Evolutionary conservation across 139 green algal species (phyloP).

Genomic region (Chlamydomonas schloesseri): DNA sequence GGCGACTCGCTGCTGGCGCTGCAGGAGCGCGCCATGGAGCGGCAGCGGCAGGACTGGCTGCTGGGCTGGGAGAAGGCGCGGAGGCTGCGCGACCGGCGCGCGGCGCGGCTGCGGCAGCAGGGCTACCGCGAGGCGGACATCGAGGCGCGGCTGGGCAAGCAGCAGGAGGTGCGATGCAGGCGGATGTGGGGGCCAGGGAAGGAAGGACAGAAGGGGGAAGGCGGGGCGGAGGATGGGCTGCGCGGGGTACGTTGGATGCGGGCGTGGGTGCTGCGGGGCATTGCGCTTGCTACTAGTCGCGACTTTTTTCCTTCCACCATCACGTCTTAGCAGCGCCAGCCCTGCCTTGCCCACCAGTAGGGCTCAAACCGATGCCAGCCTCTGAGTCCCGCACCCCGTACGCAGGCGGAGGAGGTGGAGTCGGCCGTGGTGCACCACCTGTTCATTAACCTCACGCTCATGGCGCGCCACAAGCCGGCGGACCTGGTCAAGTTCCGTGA

Average conservation of each 20-base stretch:
- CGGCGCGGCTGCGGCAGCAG: slow-evolving; percentile 8
- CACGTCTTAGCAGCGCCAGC: no score
- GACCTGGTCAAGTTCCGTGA: background rate
- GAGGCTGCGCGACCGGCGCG: slow-evolving; percentile 1
- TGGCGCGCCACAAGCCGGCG: background rate
- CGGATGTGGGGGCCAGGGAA: no score
- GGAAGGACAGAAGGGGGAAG: no score
- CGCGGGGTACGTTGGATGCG: no score
- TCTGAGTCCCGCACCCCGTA: background rate
- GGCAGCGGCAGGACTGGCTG: slow-evolving; percentile 29
- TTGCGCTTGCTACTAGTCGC: no score
- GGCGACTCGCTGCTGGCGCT: slow-evolving; percentile 14
- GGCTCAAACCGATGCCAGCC: no score
- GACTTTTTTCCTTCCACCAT: no score
- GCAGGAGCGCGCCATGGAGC: slow-evolving; percentile 34
- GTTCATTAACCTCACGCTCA: background rate
- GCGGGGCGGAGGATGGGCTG: no score
- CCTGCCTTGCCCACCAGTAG: no score
- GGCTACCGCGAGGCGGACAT: slow-evolving; percentile 27
- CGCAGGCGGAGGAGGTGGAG: slow-evolving; percentile 27
- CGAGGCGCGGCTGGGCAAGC: background rate
- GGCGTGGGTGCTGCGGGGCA: no score
- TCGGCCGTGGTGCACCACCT: slow-evolving; percentile 13
- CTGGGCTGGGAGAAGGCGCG: slow-evolving; percentile 30
- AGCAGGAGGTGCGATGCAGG: slow-evolving; percentile 22